Conservation (phyloP, 306 rosid species). For the Rosa rugosa region DNA sequence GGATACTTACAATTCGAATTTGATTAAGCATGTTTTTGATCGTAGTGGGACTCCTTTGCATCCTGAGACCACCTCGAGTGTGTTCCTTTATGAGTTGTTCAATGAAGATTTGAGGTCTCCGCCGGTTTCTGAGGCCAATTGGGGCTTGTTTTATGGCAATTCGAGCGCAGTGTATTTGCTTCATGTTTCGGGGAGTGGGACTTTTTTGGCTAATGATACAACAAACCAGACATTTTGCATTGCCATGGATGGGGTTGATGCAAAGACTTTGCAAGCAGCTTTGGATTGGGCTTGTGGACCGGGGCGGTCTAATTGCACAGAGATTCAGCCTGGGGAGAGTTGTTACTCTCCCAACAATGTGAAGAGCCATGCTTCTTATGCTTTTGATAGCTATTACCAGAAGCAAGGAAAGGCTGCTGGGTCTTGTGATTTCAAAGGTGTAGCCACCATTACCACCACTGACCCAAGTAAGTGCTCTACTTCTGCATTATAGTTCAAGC, state of each 20-base stretch:
- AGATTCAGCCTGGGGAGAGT: constrained; percentile 79
- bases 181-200: constrained; percentile 67
- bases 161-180: constrained; percentile 69
- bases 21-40: constrained; percentile 77
- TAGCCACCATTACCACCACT: constrained; percentile 75
- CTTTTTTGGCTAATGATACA: constrained; percentile 72
- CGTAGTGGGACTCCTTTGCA: constrained; percentile 79
- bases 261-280: constrained; percentile 74
- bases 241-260: constrained; percentile 61
- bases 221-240: constrained; percentile 76
- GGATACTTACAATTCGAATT: constrained; percentile 64
- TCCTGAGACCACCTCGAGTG: constrained; percentile 74
- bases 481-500: background rate
- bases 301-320: constrained; percentile 75
- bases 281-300: constrained; percentile 94
- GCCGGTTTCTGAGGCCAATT: constrained; percentile 74
- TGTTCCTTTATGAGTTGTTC: constrained; percentile 69
- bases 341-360: constrained; percentile 80
- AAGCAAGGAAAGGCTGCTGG: constrained; percentile 53
- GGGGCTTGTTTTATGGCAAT: constrained; percentile 83
- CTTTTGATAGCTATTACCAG: constrained; percentile 91
- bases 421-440: constrained; percentile 86
- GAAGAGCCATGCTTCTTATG: constrained; percentile 79
- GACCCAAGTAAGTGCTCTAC: constrained; percentile 68
- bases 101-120: constrained; percentile 82